Percentiles rank a stretch among this genome's conserved stretches.
Conservation (phyloP, 1,284 basidiomycete genomes). For the Bondarzewia mesenterica region DNA sequence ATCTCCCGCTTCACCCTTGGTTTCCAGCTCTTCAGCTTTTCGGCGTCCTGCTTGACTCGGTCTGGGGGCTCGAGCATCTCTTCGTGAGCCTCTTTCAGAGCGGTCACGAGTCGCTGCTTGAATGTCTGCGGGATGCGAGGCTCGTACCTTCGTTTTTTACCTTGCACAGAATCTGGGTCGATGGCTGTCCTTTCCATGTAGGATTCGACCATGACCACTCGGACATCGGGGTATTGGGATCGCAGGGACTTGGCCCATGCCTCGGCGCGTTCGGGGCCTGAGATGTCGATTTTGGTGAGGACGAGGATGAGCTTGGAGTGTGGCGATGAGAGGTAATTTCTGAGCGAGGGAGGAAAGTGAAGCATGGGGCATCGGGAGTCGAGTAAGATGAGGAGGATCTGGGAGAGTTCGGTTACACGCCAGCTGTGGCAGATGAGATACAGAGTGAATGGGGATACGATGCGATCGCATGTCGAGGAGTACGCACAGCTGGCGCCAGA, state of each 20-base stretch:
- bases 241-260: conserved; percentile 68
- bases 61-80: conserved; percentile 67
- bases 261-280: conserved; percentile 30
- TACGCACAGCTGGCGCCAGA: conserved; percentile 84
- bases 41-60: conserved; percentile 41
- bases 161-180: conserved; percentile 17
- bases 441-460: conserved; percentile 15
- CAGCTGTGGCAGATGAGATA: conserved; percentile 40
- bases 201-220: conserved; percentile 68
- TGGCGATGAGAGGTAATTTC: conserved; percentile 33
- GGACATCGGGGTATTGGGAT: conserved; percentile 42
- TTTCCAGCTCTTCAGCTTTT: conserved; percentile 56
- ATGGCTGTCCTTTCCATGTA: conserved; percentile 45
- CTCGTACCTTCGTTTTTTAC: conserved; percentile 33
- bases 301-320: conserved; percentile 65
- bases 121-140: conserved; percentile 61
- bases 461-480: conserved; percentile 8
- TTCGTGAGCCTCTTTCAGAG: conserved; percentile 60
- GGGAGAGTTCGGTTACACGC: conserved; percentile 66
- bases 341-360: conserved; percentile 56
- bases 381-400: conserved; percentile 78
- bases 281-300: conserved; percentile 70
- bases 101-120: conserved; percentile 53
- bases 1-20: conserved; percentile 56
- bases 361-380: conserved; percentile 80